Evolutionary conservation across 2,329 filamentous ascomycete genomes (phyloP), one percentile per base, ranked within the genome.

Genomic region (Aureobasidium zeae): DNA sequence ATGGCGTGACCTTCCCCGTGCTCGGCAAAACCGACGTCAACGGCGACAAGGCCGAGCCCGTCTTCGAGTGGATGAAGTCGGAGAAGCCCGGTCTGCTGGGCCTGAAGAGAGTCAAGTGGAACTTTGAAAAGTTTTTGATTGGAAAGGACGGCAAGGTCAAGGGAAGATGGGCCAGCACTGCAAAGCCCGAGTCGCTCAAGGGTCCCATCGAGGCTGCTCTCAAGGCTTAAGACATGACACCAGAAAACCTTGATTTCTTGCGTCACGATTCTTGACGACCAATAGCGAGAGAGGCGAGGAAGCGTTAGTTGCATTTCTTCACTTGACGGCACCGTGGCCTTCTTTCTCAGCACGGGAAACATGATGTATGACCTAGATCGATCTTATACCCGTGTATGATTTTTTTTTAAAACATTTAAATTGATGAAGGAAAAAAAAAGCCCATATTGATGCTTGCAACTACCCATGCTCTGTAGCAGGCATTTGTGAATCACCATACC

Each of bases 61-160:
- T 94, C 26, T 96, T 74, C 64, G 74, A 83, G 61, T 98, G 74
- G 74, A 61, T 81, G 65, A 81, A 81, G 70, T 65, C 64, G 46
- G 67, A 74, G 64, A 82, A 86, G 71, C 76, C 89, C 1, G 88
- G 91, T 16, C 58, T 95, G 45, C 68, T 96, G 68, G 91, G 91
- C 15, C 63, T 96, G 59, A 89, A 93, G 80, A 68, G 81, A 50
- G 73, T 98, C 57, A 95, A 96, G 82, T 98, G 91, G 91, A 98
- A 98, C 70, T 98, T 96, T 71, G 91, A 98, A 67, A 98, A 98
- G 77, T 98, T 95, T 68, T 69, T 98, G 51, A 71, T 98, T 52
- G 83, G 81, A 48, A 76, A 77, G 49, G 86, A 96, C 64, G 91
- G 91, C 19, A 75, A 82, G 67, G 86, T 96, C 54, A 83, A 84